These are phyloP conservation scores for Phytophthora cajani DNA, from an alignment of 352 stramenopile species.

Conservation along the genomic window DNA sequence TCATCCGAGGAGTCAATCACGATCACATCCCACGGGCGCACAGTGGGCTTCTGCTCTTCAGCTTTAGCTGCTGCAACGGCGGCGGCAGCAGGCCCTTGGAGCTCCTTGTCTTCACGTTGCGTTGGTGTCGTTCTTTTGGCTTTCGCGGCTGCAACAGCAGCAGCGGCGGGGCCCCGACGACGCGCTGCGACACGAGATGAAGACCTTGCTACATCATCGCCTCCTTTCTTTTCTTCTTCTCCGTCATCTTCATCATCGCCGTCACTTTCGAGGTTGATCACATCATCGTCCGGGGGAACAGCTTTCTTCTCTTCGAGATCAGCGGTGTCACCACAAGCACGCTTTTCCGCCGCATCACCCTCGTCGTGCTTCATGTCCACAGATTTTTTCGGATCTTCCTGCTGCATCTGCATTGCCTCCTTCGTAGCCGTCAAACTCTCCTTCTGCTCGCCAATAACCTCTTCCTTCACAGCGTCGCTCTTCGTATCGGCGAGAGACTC, in stretches of 20 bases:
- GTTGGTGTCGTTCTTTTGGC: constrained; percentile 14
- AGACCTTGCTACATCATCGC: neutral
- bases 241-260: constrained; percentile 10
- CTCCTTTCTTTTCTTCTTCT: constrained; percentile 7
- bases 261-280: constrained; percentile 22
- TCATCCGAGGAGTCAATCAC: constrained; percentile 78
- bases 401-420: constrained; percentile 28
- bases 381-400: constrained; percentile 34
- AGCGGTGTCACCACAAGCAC: neutral
- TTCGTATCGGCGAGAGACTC: neutral
- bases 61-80: constrained; percentile 21
- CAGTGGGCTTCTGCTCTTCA: constrained; percentile 33
- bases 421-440: constrained; percentile 10
- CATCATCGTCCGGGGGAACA: neutral
- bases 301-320: constrained; percentile 10
- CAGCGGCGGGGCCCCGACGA: neutral
- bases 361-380: constrained; percentile 23
- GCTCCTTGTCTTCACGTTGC: neutral
- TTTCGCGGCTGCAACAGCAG: constrained; percentile 20
- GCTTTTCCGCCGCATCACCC: constrained; percentile 8
- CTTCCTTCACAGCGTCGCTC: neutral
- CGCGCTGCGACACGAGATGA: constrained; percentile 3
- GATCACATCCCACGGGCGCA: constrained; percentile 74
- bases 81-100: constrained; percentile 1
- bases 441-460: neutral